These are phyloP conservation scores for Colletotrichum sp. DNA, from an alignment of 2,329 filamentous ascomycete species.

Conservation along the genomic window DNA sequence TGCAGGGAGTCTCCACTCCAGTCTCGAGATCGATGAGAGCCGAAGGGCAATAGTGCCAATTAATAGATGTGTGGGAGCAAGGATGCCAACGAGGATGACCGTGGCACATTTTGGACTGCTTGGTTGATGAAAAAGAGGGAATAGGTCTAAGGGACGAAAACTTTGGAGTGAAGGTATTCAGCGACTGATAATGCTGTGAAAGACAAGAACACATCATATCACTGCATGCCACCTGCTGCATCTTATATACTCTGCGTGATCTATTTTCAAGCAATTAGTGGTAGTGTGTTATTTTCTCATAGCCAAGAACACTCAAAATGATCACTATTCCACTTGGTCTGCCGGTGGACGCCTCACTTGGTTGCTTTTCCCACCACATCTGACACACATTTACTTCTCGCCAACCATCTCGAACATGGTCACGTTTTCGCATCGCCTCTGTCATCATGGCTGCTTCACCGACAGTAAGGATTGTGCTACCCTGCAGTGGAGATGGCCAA, in stretches of 20 bases:
- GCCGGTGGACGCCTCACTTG: constrained; percentile 24
- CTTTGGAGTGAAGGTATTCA: neutral
- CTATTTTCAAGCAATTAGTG: neutral
- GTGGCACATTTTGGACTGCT: constrained; percentile 52
- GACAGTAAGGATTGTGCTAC: neutral
- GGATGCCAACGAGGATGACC: constrained; percentile 58
- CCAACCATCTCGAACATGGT: constrained; percentile 15
- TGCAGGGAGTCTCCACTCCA: constrained; percentile 55
- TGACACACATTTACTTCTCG: neutral
- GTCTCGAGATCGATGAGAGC: constrained; percentile 54
- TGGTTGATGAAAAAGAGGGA: neutral
- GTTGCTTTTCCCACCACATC: constrained; percentile 3
- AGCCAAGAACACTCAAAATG: neutral
- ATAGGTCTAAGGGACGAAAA: no score
- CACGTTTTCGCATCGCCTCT: neutral
- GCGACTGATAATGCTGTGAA: neutral
- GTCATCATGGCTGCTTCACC: neutral
- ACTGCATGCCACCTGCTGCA: neutral
- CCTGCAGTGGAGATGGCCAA: neutral
- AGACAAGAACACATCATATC: neutral
- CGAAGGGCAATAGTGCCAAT: constrained; percentile 59
- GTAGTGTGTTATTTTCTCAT: neutral
- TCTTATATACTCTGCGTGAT: constrained; percentile 6
- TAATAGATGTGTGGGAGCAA: constrained; percentile 59
- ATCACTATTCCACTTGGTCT: constrained; percentile 1